A percentile compares a stretch with the other conserved stretches of the same genome.
Conservation (phyloP, 2,329 filamentous ascomycete species). For the Alternaria novae-zelandiae region DNA sequence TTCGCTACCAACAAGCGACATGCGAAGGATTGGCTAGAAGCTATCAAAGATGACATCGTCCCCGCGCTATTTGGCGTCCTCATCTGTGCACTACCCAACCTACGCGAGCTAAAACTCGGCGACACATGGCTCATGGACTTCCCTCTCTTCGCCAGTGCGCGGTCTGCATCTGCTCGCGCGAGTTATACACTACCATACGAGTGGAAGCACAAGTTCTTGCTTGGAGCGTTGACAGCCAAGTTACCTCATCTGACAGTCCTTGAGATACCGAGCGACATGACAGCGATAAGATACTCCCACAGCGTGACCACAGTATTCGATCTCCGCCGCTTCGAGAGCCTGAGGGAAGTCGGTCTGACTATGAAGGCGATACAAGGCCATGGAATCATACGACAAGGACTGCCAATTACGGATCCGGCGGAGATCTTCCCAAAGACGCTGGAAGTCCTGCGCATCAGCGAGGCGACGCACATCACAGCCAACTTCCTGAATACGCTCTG, state of each 20-base stretch:
- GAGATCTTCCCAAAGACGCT: slow-evolving; percentile 18
- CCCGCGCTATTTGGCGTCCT: slow-evolving; percentile 15
- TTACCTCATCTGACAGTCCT: slow-evolving; percentile 5
- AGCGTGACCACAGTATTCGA: slow-evolving; percentile 1
- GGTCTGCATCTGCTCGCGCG: background rate
- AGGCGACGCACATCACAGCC: slow-evolving; percentile 4
- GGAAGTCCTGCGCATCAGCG: slow-evolving; percentile 21
- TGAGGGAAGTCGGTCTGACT: slow-evolving; percentile 17
- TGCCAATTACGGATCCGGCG: background rate
- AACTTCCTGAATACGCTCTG: slow-evolving; percentile 15
- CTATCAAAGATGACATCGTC: slow-evolving; percentile 11
- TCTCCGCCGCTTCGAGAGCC: slow-evolving; percentile 10
- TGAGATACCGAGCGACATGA: slow-evolving; percentile 17
- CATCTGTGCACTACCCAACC: slow-evolving; percentile 11
- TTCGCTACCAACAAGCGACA: background rate
- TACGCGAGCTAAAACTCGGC: slow-evolving; percentile 16
- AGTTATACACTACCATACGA: background rate
- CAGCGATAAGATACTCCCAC: background rate
- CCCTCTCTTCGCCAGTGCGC: slow-evolving; percentile 10
- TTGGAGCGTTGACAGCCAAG: background rate
- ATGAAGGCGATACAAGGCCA: slow-evolving; percentile 15
- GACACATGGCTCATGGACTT: slow-evolving; percentile 25
- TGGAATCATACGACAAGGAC: background rate
- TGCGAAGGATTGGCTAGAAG: background rate
- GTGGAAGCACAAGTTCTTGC: slow-evolving; percentile 8